Conservation (phyloP, 2,329 filamentous ascomycete species). For the Berkeleyomyces rouxiae region DNA sequence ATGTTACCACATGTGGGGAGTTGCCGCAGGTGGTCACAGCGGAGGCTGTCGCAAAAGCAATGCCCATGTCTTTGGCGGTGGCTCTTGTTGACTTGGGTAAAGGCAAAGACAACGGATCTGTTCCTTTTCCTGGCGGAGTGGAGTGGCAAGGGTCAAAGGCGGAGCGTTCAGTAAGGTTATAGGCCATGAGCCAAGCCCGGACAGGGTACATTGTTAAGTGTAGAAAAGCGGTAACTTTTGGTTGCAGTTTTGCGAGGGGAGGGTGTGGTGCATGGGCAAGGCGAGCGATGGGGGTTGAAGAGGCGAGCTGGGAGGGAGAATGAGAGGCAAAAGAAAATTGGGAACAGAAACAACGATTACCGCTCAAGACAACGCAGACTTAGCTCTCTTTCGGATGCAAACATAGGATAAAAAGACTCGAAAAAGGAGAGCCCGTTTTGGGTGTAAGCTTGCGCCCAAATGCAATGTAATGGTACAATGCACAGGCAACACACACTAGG, state of each 20-base stretch:
- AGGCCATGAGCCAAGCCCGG: not conserved
- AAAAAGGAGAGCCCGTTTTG: not conserved
- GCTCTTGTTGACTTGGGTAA: not conserved
- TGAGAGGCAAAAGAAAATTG: not conserved
- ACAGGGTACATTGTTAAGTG: slow-evolving; percentile 2
- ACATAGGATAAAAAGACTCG: not conserved
- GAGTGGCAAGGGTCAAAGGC: slow-evolving; percentile 6
- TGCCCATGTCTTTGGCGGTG: not conserved
- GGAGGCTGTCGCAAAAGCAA: not conserved
- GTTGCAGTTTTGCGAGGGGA: not conserved
- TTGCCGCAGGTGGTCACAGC: not conserved
- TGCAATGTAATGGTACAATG: not conserved
- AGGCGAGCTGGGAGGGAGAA: not conserved
- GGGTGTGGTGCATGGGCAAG: not conserved
- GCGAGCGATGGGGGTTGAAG: not conserved
- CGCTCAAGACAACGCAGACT: not conserved
- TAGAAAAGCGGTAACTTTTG: not conserved
- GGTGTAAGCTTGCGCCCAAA: not conserved
- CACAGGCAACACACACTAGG: not conserved
- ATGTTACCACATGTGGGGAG: not conserved
- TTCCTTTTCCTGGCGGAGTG: slow-evolving; percentile 1
- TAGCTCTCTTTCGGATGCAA: not conserved
- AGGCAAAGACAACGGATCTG: not conserved
- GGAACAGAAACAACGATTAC: not conserved
- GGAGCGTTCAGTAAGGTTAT: not conserved